These are phyloP conservation scores for Syncephalastrum monosporum DNA, from an alignment of 371 early-diverging fungal species.

Conservation along the genomic window DNA sequence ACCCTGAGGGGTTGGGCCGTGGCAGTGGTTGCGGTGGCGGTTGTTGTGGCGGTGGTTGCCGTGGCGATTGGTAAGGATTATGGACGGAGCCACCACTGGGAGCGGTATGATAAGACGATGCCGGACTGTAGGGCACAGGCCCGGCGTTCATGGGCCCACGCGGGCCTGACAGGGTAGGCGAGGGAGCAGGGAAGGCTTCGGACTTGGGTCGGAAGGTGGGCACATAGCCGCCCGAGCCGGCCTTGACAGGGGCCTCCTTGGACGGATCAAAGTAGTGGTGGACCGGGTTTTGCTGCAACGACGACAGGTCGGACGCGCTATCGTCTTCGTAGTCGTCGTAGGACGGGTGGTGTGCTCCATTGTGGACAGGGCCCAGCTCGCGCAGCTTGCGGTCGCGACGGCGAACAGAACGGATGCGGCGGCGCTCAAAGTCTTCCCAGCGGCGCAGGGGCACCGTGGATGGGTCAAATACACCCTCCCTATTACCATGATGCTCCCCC, in stretches of 20 bases:
- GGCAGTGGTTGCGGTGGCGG: no score
- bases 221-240: conserved; percentile 23
- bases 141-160: no score
- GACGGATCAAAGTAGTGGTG: conserved; percentile 33
- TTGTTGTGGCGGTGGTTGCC: no score
- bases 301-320: conserved; percentile 16
- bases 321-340: conserved; percentile 13
- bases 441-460: conserved; percentile 63
- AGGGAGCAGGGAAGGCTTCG: conserved; percentile 8
- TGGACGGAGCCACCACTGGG: no score
- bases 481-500: conserved; percentile 68
- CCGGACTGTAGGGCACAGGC: no score
- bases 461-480: conserved; percentile 42
- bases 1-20: no score
- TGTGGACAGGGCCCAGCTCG: conserved; percentile 23
- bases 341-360: conserved; percentile 8
- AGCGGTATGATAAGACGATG: no score
- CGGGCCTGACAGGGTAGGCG: conserved; percentile 1
- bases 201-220: conserved; percentile 23
- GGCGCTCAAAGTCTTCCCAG: conserved; percentile 46
- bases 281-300: conserved; percentile 13
- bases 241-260: conserved; percentile 30
- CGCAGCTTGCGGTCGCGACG: conserved; percentile 50
- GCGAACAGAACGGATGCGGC: conserved; percentile 28
- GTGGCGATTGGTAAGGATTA: no score